Percentiles rank a stretch among this genome's conserved stretches.
Conservation (phyloP, 768 basidiomycete species). For the Phanerochaete sordida region DNA sequence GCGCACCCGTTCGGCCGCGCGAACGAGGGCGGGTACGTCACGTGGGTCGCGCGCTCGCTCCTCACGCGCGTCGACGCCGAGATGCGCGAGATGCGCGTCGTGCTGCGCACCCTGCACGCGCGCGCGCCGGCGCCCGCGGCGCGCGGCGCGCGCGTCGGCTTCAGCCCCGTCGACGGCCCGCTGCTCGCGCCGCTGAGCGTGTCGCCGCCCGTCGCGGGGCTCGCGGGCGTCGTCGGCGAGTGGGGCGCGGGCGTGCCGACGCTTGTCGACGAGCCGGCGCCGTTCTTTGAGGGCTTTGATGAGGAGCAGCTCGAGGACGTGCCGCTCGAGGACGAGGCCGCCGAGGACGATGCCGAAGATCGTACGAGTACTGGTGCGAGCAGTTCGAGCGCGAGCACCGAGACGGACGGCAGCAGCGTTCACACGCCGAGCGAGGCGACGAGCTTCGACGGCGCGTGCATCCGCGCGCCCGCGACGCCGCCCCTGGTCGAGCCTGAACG, state of each 20-base stretch:
- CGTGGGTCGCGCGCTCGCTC: constrained; percentile 11
- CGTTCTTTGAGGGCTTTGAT: constrained; percentile 23
- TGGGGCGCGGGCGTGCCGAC: background rate
- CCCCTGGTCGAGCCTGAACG: background rate
- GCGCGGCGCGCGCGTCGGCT: background rate
- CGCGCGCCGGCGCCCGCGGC: background rate
- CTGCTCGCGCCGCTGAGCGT: background rate
- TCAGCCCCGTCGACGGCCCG: background rate
- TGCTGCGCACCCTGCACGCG: background rate
- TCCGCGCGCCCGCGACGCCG: background rate
- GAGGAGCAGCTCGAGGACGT: constrained; percentile 30
- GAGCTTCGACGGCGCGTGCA: constrained; percentile 13
- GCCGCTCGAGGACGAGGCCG: constrained; percentile 9
- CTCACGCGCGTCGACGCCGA: constrained; percentile 9
- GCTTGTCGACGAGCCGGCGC: constrained; percentile 7
- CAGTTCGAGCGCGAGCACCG: constrained; percentile 5
- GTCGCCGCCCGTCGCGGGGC: background rate
- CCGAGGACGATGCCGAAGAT: constrained; percentile 3
- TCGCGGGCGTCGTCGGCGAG: background rate
- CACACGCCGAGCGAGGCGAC: constrained; percentile 20
- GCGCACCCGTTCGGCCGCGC: background rate
- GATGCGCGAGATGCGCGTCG: constrained; percentile 7
- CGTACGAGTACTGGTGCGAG: constrained; percentile 17
- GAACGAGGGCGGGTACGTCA: constrained; percentile 15
- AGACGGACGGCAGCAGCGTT: constrained; percentile 23